Percentiles rank a stretch among this genome's conserved stretches.
These are phyloP conservation scores for Rhodotorula paludigena DNA, from an alignment of 768 basidiomycete genomes.

Conservation along the genomic window DNA sequence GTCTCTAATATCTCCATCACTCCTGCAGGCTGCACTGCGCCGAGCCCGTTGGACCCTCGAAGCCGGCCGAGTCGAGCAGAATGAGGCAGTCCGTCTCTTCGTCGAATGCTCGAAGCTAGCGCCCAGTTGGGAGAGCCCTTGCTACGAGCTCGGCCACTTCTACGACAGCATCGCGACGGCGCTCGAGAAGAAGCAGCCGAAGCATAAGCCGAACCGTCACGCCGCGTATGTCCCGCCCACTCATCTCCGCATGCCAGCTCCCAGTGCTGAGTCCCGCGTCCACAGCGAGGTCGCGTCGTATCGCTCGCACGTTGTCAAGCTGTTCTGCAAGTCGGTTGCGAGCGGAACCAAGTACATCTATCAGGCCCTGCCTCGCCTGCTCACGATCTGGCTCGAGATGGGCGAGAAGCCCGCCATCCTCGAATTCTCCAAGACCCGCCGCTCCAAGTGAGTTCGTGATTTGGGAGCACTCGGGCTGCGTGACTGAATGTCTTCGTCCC, in stretches of 20 bases:
- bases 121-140: constrained; percentile 72
- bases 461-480: not conserved
- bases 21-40: constrained; percentile 54
- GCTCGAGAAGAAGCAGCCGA: constrained; percentile 7
- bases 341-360: constrained; percentile 92
- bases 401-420: constrained; percentile 58
- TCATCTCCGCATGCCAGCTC: no score
- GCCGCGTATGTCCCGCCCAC: not conserved
- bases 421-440: constrained; percentile 30
- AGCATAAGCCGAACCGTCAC: not conserved
- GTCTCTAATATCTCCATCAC: no score
- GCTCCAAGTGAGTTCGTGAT: not conserved
- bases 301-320: constrained; percentile 18
- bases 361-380: constrained; percentile 84
- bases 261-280: not conserved
- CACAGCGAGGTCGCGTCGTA: not conserved
- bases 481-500: not conserved
- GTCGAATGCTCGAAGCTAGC: constrained; percentile 46
- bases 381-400: constrained; percentile 90
- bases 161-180: constrained; percentile 56
- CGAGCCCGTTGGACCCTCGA: constrained; percentile 91
- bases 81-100: constrained; percentile 58
- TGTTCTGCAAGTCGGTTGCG: constrained; percentile 55
- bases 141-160: constrained; percentile 81
- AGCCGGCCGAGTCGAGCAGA: constrained; percentile 69